These are phyloP conservation scores for Coffea canephora DNA, from an alignment of 257 asterid genomes.

Conservation along the genomic window DNA sequence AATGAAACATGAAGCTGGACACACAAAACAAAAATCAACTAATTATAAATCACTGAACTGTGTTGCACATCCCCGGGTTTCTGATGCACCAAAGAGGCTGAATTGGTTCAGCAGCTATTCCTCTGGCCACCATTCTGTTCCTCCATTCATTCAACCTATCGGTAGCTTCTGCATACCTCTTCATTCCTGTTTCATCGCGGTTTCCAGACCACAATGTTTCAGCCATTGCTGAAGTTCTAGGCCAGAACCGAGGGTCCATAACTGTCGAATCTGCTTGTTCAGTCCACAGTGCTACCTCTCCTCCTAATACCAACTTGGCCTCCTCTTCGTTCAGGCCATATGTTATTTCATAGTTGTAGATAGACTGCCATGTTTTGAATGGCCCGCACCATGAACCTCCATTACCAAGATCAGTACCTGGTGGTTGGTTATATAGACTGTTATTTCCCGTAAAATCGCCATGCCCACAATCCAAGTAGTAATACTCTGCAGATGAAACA, in stretches of 20 bases:
- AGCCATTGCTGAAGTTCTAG: conserved; percentile 79
- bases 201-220: conserved; percentile 92
- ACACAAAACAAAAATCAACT: not conserved
- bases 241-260: conserved; percentile 85
- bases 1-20: too few species aligned
- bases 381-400: conserved; percentile 98
- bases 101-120: conserved; percentile 82
- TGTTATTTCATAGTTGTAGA: conserved; percentile 79
- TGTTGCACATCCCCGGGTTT: conserved; percentile 78
- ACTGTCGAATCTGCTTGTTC: conserved; percentile 90
- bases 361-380: conserved; percentile 85
- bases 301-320: conserved; percentile 71
- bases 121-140: conserved; percentile 67
- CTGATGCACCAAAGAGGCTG: conserved; percentile 95
- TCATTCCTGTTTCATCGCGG: conserved; percentile 35
- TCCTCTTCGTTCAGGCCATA: conserved; percentile 55
- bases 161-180: too few species aligned
- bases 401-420: conserved; percentile 51
- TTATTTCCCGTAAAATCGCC: conserved; percentile 75
- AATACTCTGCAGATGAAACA: conserved; percentile 73
- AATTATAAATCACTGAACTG: conserved; percentile 34
- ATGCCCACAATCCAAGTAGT: conserved; percentile 91
- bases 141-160: too few species aligned
- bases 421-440: conserved; percentile 53
- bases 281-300: conserved; percentile 91